Conservation (phyloP, 2,329 filamentous ascomycete species). For the Diaporthe vexans region DNA sequence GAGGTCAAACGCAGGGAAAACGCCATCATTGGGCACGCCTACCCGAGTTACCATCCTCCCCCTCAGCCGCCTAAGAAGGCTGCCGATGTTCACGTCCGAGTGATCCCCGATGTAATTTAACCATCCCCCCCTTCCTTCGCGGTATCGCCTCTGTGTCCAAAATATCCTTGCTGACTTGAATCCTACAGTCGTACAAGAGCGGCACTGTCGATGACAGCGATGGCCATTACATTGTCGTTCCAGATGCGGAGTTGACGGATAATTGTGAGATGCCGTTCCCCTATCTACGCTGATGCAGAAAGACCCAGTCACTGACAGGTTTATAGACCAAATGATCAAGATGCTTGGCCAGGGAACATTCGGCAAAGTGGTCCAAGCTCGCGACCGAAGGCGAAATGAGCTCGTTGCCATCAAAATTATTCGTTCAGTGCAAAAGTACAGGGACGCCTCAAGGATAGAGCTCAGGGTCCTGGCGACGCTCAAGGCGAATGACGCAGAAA, state of each 20-base stretch:
- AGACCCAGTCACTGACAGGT: slow-evolving; percentile 45
- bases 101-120: slow-evolving; percentile 72
- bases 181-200: slow-evolving; percentile 57
- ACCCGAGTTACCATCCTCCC: slow-evolving; percentile 86
- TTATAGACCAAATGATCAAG: slow-evolving; percentile 86
- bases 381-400: slow-evolving; percentile 82
- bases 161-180: slow-evolving; percentile 28
- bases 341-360: slow-evolving; percentile 97
- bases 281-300: neutral
- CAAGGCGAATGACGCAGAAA: slow-evolving; percentile 89
- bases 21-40: slow-evolving; percentile 78
- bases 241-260: slow-evolving; percentile 87
- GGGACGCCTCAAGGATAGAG: slow-evolving; percentile 95
- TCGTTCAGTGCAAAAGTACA: slow-evolving; percentile 97
- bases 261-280: slow-evolving; percentile 76
- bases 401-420: slow-evolving; percentile 97
- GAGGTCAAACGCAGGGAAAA: slow-evolving; percentile 85
- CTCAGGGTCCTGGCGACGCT: slow-evolving; percentile 92
- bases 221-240: slow-evolving; percentile 94
- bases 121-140: neutral
- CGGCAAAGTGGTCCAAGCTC: slow-evolving; percentile 96
- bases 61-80: slow-evolving; percentile 92
- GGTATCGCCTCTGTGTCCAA: neutral
- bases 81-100: slow-evolving; percentile 77
- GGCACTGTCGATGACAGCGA: slow-evolving; percentile 95